Conservation (phyloP, 164 flowering plant genomes). For the Magnolia kwangsiensis region DNA sequence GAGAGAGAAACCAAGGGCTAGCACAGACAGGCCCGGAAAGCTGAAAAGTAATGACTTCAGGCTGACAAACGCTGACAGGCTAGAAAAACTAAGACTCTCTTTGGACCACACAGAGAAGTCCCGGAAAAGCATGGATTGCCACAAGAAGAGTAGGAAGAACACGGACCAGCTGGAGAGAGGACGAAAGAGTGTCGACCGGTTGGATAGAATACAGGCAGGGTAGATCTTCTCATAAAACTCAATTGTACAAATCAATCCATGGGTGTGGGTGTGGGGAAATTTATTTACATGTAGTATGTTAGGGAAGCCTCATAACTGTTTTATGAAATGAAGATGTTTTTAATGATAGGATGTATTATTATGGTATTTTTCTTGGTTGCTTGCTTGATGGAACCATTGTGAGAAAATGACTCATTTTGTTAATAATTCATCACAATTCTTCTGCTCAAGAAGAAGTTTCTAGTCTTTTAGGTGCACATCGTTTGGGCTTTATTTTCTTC, state of each 20-base stretch:
- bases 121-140: slow-evolving; percentile 73
- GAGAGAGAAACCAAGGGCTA: slow-evolving; percentile 75
- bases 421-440: neutral
- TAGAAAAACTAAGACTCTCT: slow-evolving; percentile 54
- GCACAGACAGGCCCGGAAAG: slow-evolving; percentile 58
- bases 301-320: slow-evolving; percentile 23
- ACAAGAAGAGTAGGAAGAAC: slow-evolving; percentile 63
- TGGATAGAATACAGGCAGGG: slow-evolving; percentile 72
- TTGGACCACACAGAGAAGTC: slow-evolving; percentile 69
- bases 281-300: slow-evolving; percentile 34
- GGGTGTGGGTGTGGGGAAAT: slow-evolving; percentile 26
- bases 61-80: slow-evolving; percentile 36
- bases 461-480: no score
- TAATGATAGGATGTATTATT: slow-evolving; percentile 5
- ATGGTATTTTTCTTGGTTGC: neutral
- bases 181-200: slow-evolving; percentile 76
- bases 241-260: slow-evolving; percentile 8
- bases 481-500: no score
- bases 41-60: slow-evolving; percentile 27
- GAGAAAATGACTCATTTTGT: neutral
- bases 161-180: slow-evolving; percentile 66
- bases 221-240: slow-evolving; percentile 21
- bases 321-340: slow-evolving; percentile 30
- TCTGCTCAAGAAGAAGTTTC: no score
- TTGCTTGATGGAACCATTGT: neutral